Evolutionary conservation across 257 asterid genomes (phyloP), one percentile per base, ranked within the genome.

Genomic region (Salvia splendens): DNA sequence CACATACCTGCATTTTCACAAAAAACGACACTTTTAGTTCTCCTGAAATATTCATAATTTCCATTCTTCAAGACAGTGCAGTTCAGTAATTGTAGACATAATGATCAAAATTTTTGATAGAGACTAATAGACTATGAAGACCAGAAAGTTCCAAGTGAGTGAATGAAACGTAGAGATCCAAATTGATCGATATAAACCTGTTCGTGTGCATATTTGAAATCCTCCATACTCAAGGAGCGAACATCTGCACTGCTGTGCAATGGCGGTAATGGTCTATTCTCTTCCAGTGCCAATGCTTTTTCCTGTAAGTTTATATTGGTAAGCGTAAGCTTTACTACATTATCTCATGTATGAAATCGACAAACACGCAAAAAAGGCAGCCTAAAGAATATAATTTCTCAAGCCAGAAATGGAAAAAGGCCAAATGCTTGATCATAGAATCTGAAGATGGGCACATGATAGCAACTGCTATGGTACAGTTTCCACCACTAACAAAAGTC

Each of bases 201-300:
- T 63, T 87, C 87, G 12, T 85, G 91, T 53, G 95, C 95, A 67
- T 63, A 78, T 67, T 75, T 85, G 36, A 87, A 85, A 74, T 87
- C 95, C 56, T 85, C 89, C 83, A 76, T 68, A 65, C 59, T 82
- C 77, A 87, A 77, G 42, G 87, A 73, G 3, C 89, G 91, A 50
- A 85, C 80, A 4, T 87, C 91, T 55, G 84, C 74, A 76, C 95
- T 87, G 79, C 79, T 79, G 50, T 74, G 87, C 82, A 87, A 74
- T 49, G 89, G 76, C 16, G 91, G 95, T 51, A 73, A 61, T 12
- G 89, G 86, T 70, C 73, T 83, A 69, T 75, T 79, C 72, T 84
- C 87, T 41, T 82, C 79, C 61, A 81, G 24, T 14, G 95, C 95
- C 68, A 50, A 71, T 47, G 80, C 74, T 80, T 82, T 86, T 70